These are phyloP conservation scores for Coniferiporia weirii DNA, from an alignment of 1,284 basidiomycete species.

Conservation along the genomic window DNA sequence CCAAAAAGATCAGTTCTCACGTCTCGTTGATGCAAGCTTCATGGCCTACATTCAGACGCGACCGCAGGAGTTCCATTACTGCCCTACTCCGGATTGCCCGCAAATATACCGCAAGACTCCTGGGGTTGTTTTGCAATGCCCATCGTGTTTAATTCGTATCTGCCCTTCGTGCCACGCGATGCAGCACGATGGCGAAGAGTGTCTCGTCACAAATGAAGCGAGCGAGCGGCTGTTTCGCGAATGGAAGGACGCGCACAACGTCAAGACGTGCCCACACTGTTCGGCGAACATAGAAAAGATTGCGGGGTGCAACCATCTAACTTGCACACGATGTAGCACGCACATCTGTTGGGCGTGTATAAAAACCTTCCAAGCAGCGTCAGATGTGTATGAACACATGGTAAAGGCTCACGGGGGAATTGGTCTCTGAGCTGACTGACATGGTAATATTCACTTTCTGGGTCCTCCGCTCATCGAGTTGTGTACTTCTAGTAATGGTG, in stretches of 20 bases:
- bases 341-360: slow-evolving; percentile 34
- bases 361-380: slow-evolving; percentile 22
- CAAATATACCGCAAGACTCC: slow-evolving; percentile 59
- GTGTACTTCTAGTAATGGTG: no score
- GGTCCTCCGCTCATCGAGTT: no score
- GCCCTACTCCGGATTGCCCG: slow-evolving; percentile 68
- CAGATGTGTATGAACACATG: slow-evolving; percentile 27
- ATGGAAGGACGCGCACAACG: slow-evolving; percentile 29
- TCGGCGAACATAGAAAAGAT: slow-evolving; percentile 30
- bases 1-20: slow-evolving; percentile 43
- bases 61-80: slow-evolving; percentile 59
- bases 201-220: slow-evolving; percentile 46
- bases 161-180: slow-evolving; percentile 62
- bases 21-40: slow-evolving; percentile 52
- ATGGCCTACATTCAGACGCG: slow-evolving; percentile 48
- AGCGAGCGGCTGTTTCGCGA: slow-evolving; percentile 31
- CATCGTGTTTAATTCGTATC: slow-evolving; percentile 61
- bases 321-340: slow-evolving; percentile 26
- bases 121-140: slow-evolving; percentile 54
- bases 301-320: slow-evolving; percentile 33
- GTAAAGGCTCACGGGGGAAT: slow-evolving; percentile 8
- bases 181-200: slow-evolving; percentile 60
- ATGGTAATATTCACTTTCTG: background rate
- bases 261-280: slow-evolving; percentile 34
- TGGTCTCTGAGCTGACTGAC: slow-evolving; percentile 1